Percentiles rank a stretch among this genome's conserved stretches.
Conservation (phyloP, 1,284 basidiomycete species). For the Cystobasidium slooffiae region DNA sequence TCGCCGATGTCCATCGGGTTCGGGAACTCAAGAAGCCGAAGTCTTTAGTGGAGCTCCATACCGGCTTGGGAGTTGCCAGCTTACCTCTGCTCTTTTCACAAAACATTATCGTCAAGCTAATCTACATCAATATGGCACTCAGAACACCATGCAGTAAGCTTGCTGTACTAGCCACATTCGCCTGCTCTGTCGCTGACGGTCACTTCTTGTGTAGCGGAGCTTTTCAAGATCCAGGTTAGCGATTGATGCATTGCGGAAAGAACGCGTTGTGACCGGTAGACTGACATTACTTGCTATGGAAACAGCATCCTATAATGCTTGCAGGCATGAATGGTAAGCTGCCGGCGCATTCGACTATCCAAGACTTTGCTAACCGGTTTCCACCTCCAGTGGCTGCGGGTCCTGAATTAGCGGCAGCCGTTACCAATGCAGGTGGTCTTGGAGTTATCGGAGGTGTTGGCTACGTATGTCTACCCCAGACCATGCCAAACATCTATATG, state of each 20-base stretch:
- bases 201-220: neutral
- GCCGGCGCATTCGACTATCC: neutral
- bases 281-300: neutral
- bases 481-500: neutral
- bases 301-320: conserved; percentile 79
- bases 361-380: neutral
- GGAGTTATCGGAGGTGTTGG: conserved; percentile 86
- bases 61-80: neutral
- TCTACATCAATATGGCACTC: conserved; percentile 31
- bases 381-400: conserved; percentile 60
- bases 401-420: conserved; percentile 80
- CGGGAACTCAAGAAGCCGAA: too few species aligned
- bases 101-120: neutral
- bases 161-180: neutral
- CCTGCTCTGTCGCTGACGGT: neutral
- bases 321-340: conserved; percentile 63
- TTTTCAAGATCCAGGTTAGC: conserved; percentile 39
- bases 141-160: conserved; percentile 36
- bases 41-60: neutral
- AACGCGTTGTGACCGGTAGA: too few species aligned
- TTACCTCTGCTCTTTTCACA: neutral
- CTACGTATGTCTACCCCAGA: conserved; percentile 70
- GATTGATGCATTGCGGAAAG: neutral
- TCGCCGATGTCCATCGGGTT: too few species aligned
- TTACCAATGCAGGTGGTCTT: conserved; percentile 78